Evolutionary conservation across 2,329 filamentous ascomycete genomes (phyloP).

Genomic region (Colletotrichum nymphaeae): DNA sequence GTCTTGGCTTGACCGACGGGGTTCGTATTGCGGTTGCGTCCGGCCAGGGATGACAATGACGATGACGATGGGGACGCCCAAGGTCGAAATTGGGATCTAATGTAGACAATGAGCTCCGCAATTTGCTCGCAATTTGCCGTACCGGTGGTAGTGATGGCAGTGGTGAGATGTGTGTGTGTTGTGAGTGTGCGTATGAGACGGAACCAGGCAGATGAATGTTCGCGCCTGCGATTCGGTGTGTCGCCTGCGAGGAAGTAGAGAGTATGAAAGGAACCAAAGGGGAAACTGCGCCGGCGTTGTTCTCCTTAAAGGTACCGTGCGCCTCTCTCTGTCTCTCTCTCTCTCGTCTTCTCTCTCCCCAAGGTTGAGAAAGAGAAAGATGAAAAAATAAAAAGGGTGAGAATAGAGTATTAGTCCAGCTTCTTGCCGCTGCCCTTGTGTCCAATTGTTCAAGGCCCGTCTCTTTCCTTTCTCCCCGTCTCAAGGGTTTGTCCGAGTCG

Average conservation of each 20-base stretch:
- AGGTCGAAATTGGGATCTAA: too few species aligned
- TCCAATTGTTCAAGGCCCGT: conserved; percentile 4
- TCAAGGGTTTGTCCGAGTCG: conserved; percentile 28
- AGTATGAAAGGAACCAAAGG: neutral
- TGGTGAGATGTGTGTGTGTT: neutral
- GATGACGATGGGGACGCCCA: too few species aligned
- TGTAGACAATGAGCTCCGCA: too few species aligned
- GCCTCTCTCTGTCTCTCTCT: neutral
- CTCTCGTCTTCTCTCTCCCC: neutral
- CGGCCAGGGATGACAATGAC: neutral
- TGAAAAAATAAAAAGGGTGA: neutral
- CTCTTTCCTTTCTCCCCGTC: conserved; percentile 12
- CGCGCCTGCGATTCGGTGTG: neutral
- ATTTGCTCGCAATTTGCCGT: neutral
- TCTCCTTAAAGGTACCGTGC: neutral
- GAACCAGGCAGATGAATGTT: neutral
- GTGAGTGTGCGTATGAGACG: neutral
- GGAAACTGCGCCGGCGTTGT: conserved; percentile 7
- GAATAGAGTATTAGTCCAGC: neutral
- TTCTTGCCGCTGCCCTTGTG: neutral
- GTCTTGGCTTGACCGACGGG: neutral
- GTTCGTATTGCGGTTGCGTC: neutral
- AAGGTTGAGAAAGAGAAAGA: neutral
- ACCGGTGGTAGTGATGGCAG: neutral
- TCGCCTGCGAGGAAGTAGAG: neutral